These are phyloP conservation scores for Linnemannia schmuckeri DNA, from an alignment of 192 early-diverging fungal species.

Conservation along the genomic window DNA sequence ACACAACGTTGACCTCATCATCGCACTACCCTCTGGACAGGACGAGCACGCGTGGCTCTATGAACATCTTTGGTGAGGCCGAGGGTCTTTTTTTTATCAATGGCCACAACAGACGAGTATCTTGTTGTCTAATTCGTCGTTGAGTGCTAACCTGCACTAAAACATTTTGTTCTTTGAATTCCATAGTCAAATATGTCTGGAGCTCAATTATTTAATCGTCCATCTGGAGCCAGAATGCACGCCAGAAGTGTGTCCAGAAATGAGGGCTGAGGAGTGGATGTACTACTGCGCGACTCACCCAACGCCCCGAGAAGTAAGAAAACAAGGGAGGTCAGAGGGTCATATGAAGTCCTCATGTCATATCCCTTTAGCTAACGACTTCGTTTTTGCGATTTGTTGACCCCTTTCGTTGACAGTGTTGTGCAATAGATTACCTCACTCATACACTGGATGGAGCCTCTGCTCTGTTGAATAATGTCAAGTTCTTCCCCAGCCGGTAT, in stretches of 20 bases:
- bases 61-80: slow-evolving; percentile 84
- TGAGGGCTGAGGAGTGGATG: slow-evolving; percentile 93
- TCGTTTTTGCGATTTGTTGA: background rate
- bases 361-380: background rate
- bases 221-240: slow-evolving; percentile 85
- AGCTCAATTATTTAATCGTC: slow-evolving; percentile 83
- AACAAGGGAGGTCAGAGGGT: background rate
- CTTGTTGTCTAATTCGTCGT: background rate
- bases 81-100: background rate
- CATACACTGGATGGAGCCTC: slow-evolving; percentile 95
- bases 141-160: background rate
- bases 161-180: background rate
- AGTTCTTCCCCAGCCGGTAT: slow-evolving; percentile 83
- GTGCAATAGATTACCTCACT: slow-evolving; percentile 92
- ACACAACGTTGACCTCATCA: slow-evolving; percentile 70
- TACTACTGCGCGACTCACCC: slow-evolving; percentile 95
- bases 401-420: slow-evolving; percentile 67
- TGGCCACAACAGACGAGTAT: too few relatives aligned
- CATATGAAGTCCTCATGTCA: slow-evolving; percentile 14
- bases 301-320: slow-evolving; percentile 74
- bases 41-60: slow-evolving; percentile 85
- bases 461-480: slow-evolving; percentile 79
- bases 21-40: slow-evolving; percentile 71
- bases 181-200: slow-evolving; percentile 85
- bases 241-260: slow-evolving; percentile 82